These are phyloP conservation scores for Fusarium pseudocircinatum DNA, from an alignment of 2,329 filamentous ascomycete genomes.

Conservation along the genomic window DNA sequence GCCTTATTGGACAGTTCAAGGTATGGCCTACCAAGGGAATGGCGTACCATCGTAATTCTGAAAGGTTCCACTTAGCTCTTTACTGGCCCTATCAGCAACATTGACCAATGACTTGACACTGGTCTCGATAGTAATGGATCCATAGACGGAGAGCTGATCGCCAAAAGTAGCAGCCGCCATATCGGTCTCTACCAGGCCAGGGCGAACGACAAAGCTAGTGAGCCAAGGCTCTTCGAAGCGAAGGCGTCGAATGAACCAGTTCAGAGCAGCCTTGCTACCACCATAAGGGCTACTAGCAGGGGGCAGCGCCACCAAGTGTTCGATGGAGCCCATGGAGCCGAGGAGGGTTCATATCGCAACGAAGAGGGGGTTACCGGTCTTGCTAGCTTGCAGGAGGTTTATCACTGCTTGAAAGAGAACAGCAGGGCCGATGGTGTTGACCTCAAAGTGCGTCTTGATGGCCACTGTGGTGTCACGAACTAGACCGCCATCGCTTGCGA, in stretches of 20 bases:
- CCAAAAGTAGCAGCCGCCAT: neutral
- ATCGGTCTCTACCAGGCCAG: neutral
- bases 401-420: neutral
- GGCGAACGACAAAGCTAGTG: neutral
- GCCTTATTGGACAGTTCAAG: accelerated
- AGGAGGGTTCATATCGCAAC: neutral
- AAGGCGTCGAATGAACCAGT: constrained; percentile 1
- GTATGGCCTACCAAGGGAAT: neutral
- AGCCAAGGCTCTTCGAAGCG: constrained; percentile 1
- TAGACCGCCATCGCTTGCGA: neutral
- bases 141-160: neutral
- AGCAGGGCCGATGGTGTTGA: neutral
- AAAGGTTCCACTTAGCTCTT: neutral
- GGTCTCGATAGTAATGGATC: neutral
- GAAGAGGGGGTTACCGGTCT: neutral
- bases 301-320: neutral
- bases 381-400: neutral
- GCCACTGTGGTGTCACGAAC: neutral
- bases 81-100: neutral
- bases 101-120: neutral
- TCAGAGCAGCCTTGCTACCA: neutral
- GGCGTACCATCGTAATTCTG: neutral
- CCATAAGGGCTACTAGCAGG: neutral
- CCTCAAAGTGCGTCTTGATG: neutral
- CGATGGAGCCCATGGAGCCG: neutral